Base-by-base conservation (phyloP, 176 grass and related monocot genomes). In the Pharus latifolius region DNA sequence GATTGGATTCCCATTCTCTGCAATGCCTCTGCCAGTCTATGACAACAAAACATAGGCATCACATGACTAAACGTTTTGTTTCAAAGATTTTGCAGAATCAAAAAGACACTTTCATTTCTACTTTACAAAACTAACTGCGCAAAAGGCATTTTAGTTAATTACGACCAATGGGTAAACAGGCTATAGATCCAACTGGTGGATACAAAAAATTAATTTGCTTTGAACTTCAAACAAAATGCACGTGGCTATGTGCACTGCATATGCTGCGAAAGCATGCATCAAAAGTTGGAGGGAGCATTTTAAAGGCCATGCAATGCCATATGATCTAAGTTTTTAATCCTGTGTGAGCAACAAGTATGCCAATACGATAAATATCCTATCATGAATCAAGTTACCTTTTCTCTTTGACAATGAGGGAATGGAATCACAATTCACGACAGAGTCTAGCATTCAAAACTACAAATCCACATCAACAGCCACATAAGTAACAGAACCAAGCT, bases 21-120 rank as follows among this genome's bases (percentile, higher is more conserved):
- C 86, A 97, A 66, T 37, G 81, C 86, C 70, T 67, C 78, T 16
- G n/a, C 70, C 74, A 97, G 77, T 80, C 89, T 97, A 72, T 20
- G 40, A 79, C 15, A 46, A 57, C 6, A 30, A 70, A 72, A 59
- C 25, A 82, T 20, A 64, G 25, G 4, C 9, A 40, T 49, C 43
- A 32, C 17, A 56, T 1, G 11, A 16, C 11, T 18, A 59, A 64
- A 34, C 14, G 22, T 16, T 38, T 37, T 51, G 38, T 51, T 35
- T 20, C 17, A 9, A 62, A 11, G 2, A 10, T 19, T 43, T 52
- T 47, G 34, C 37, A 42, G 25, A 40, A 51, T 74, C 41, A 42
- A 67, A 18, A 1, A 5, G 17, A 15, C 2, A 35, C 8, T 7
- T 22, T 46, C 23, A 3, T 64, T 25, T 8, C 46, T 13, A 28